These are phyloP conservation scores for Xenosphaeropsis pyriputrescens DNA, from an alignment of 2,329 filamentous ascomycete species.

Conservation along the genomic window DNA sequence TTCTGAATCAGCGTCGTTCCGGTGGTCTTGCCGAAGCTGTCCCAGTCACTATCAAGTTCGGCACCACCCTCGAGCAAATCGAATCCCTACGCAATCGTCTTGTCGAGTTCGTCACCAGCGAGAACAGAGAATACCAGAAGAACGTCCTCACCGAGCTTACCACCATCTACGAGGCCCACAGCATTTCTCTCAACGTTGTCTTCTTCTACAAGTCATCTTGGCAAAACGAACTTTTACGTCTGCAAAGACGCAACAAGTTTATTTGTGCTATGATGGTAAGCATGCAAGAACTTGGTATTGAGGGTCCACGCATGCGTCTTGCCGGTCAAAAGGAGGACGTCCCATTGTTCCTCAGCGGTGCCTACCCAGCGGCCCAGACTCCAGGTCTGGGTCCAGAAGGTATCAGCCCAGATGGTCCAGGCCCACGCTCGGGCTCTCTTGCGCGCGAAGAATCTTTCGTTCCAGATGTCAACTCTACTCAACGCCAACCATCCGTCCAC, in stretches of 20 bases:
- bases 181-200: slow-evolving; percentile 77
- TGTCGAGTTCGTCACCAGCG: slow-evolving; percentile 65
- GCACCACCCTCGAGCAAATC: slow-evolving; percentile 71
- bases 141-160: slow-evolving; percentile 79
- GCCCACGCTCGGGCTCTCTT: slow-evolving; percentile 15
- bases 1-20: slow-evolving; percentile 85
- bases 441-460: slow-evolving; percentile 23
- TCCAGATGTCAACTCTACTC: slow-evolving; percentile 17
- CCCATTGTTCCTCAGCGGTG: slow-evolving; percentile 14
- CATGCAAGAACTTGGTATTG: slow-evolving; percentile 32
- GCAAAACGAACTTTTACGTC: slow-evolving; percentile 84
- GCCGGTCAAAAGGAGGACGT: slow-evolving; percentile 14
- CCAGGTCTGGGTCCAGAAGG: slow-evolving; percentile 1
- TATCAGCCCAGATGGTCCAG: slow-evolving; percentile 8
- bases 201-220: slow-evolving; percentile 98
- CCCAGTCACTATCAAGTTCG: slow-evolving; percentile 74
- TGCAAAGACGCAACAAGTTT: slow-evolving; percentile 87
- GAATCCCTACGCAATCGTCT: slow-evolving; percentile 68
- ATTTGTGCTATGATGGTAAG: slow-evolving; percentile 81
- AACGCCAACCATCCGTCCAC: slow-evolving; percentile 8
- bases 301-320: slow-evolving; percentile 18
- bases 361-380: slow-evolving; percentile 12
- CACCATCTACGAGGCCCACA: slow-evolving; percentile 68
- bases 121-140: slow-evolving; percentile 80
- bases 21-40: slow-evolving; percentile 79